These are phyloP conservation scores for Vitis cinerea DNA, from an alignment of 164 flowering plant genomes.

Conservation along the genomic window DNA sequence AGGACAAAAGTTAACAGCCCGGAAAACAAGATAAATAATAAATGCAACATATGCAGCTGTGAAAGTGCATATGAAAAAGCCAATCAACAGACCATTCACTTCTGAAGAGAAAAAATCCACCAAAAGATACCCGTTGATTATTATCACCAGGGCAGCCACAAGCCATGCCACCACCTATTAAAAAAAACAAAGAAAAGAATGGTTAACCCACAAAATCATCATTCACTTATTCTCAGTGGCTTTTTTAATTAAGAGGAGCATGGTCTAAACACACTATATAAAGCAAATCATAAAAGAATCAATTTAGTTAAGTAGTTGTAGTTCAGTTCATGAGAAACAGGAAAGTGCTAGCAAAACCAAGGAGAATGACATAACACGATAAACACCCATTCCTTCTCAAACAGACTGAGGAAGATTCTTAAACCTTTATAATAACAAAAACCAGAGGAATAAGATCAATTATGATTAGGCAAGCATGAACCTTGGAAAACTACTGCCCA, in stretches of 20 bases:
- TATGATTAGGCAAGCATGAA: neutral
- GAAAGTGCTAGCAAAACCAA: neutral
- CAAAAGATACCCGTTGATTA: slow-evolving; percentile 66
- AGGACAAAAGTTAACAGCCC: slow-evolving; percentile 27
- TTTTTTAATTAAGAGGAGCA: too few species aligned
- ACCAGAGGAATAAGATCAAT: neutral
- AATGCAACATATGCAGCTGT: slow-evolving; percentile 57
- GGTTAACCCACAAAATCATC: neutral
- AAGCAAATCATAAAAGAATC: too few species aligned
- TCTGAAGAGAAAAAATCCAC: slow-evolving; percentile 56
- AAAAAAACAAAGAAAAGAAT: neutral
- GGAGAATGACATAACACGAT: neutral
- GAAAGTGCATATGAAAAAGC: slow-evolving; percentile 23
- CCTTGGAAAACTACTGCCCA: neutral
- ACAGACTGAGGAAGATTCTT: neutral
- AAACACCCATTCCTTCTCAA: neutral
- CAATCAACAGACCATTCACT: slow-evolving; percentile 36
- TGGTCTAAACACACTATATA: too few species aligned
- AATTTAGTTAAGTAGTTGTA: neutral
- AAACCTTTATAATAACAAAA: too few species aligned
- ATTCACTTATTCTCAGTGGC: too few species aligned
- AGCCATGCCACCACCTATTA: slow-evolving; percentile 55
- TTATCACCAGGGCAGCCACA: slow-evolving; percentile 61
- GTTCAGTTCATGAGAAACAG: neutral
- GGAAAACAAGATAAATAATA: slow-evolving; percentile 48